A percentile compares a stretch with the other conserved stretches of the same genome.
These are phyloP conservation scores for Aspergillus glaucus DNA, from an alignment of 2,329 filamentous ascomycete genomes.

Conservation along the genomic window DNA sequence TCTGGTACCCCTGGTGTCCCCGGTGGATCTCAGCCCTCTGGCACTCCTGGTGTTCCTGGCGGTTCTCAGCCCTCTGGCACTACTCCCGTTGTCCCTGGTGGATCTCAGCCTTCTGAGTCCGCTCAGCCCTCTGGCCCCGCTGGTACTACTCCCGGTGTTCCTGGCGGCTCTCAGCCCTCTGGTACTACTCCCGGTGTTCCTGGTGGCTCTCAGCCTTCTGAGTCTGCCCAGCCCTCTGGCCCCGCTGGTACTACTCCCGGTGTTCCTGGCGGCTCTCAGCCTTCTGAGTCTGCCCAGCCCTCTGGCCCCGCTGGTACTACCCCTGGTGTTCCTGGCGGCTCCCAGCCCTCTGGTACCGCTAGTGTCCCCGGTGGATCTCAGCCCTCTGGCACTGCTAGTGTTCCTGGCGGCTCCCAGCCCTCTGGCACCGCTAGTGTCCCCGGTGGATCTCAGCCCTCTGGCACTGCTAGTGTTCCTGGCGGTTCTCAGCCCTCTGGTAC, in stretches of 20 bases:
- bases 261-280: conserved; percentile 4
- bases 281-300: conserved; percentile 3
- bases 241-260: conserved; percentile 1
- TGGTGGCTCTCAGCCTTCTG: background rate
- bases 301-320: conserved; percentile 2
- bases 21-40: conserved; percentile 2
- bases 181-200: background rate
- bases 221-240: background rate
- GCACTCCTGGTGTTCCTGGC: conserved; percentile 5
- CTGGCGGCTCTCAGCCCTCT: conserved; percentile 2
- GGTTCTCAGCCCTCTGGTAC: background rate
- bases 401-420: conserved; percentile 7
- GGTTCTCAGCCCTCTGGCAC: background rate
- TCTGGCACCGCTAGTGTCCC: conserved; percentile 5
- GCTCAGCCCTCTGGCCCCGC: conserved; percentile 2
- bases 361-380: conserved; percentile 3
- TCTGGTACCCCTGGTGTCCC: conserved; percentile 4
- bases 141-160: background rate
- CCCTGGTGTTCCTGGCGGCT: background rate
- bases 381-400: conserved; percentile 7
- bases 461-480: background rate
- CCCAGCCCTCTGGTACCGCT: conserved; percentile 10
- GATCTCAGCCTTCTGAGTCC: conserved; percentile 1
- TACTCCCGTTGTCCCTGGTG: conserved; percentile 4
- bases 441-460: conserved; percentile 8